Conservation (phyloP, 805 yeast genomes). For the Osmozyma mogii region DNA sequence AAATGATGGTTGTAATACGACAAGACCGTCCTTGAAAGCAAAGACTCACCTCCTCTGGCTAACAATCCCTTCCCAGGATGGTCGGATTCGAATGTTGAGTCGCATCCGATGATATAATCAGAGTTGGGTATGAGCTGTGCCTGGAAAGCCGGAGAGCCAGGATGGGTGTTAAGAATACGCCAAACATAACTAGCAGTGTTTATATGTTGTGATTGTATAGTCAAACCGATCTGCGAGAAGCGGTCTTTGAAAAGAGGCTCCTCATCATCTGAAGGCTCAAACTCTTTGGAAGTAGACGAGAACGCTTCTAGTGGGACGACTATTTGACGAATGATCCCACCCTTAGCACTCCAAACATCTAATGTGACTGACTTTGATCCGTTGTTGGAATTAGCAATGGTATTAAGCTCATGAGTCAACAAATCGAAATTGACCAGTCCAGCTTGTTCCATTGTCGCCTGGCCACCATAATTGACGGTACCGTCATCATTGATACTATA, state of each 20-base stretch:
- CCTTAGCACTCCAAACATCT: conserved; percentile 83
- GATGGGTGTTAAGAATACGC: conserved; percentile 70
- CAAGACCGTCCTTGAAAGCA: conserved; percentile 59
- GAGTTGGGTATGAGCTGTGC: conserved; percentile 80
- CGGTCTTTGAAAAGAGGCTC: conserved; percentile 17
- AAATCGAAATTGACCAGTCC: conserved; percentile 34
- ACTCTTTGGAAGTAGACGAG: conserved; percentile 4
- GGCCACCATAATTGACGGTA: conserved; percentile 28
- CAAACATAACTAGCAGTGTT: conserved; percentile 75
- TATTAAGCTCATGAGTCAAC: conserved; percentile 35
- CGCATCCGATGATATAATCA: conserved; percentile 77
- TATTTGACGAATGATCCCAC: conserved; percentile 44
- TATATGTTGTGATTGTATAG: conserved; percentile 72
- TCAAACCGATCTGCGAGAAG: conserved; percentile 52
- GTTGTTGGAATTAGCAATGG: conserved; percentile 22
- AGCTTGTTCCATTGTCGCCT: conserved; percentile 25
- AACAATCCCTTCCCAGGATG: conserved; percentile 50
- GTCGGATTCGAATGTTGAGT: conserved; percentile 54
- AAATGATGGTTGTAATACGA: conserved; percentile 44
- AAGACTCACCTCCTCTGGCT: conserved; percentile 80
- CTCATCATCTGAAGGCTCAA: conserved; percentile 5
- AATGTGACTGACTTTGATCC: conserved; percentile 39
- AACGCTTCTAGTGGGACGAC: conserved; percentile 15
- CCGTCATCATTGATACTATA: conserved; percentile 36
- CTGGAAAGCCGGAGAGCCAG: conserved; percentile 70